Evolutionary conservation across 2,329 filamentous ascomycete genomes (phyloP), one percentile per base, ranked within the genome.

Genomic region (Fonsecaea nubica): DNA sequence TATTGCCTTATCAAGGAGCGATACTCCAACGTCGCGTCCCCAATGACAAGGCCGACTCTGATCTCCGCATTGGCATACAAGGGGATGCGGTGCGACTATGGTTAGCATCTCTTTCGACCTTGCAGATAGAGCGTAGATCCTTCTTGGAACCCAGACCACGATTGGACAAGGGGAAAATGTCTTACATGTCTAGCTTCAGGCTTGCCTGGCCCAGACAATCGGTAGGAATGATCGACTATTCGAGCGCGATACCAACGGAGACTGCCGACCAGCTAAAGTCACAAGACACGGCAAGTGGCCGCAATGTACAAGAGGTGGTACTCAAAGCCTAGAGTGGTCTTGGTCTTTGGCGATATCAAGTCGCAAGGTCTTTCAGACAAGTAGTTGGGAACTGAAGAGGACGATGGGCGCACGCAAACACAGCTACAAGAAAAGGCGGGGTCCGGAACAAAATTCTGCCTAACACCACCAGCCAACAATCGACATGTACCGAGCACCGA

Each of bases 31-130:
- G 18, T 25, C 18, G 8, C 18, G 21, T 50, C 25, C 45, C 40
- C 45, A 50, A 50, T 25, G 45, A 50, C 45, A 25, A 40, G 21
- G 21, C 33, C 33, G 57, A 45, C 38, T 59, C 57, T 59, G 57
- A 59, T 59, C 57, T 59, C 57, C 57, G 57, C 57, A 30, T 50
- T 59, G 40, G 13, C 57, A 59, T 9, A 35, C 3, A 33, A 33
- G 25, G 25, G 30, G 21, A 50, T 6, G 32, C 35, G 13, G 21
- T 7, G 33, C 18, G 30, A 33, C 38, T n/a, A 21, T 57, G 54
- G 40, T 4, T 42, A 42, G 15, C 15, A 42, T 42, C 25, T 25
- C 55, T 40, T 38, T 36, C 32, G 21, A 42, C 18, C 55, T 13
- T 40, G 55, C 33, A 58, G 35, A 38, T 45, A 45, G 56, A 5